Evolutionary conservation across 2,329 filamentous ascomycete genomes (phyloP).

Genomic region (Cytospora piceicola): DNA sequence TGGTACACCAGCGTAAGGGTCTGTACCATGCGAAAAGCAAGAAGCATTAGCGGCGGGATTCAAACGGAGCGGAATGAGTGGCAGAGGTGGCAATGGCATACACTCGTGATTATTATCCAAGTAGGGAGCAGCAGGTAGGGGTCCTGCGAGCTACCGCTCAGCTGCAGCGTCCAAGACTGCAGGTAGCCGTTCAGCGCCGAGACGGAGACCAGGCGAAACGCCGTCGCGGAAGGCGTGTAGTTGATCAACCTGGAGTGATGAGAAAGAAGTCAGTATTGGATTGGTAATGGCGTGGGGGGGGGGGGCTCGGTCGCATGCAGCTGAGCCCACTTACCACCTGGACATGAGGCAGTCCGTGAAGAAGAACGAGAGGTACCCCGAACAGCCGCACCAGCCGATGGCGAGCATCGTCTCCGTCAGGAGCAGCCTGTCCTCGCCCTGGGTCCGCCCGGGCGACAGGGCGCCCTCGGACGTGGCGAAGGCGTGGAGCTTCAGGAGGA

Average conservation of each 20-base stretch:
- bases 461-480: constrained; percentile 38
- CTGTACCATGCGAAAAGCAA: constrained; percentile 43
- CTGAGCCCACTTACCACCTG: constrained; percentile 62
- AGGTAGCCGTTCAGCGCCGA: constrained; percentile 76
- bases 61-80: background rate
- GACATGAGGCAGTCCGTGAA: constrained; percentile 87
- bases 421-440: constrained; percentile 52
- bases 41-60: background rate
- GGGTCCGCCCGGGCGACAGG: constrained; percentile 43
- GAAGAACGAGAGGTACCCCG: constrained; percentile 79
- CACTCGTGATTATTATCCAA: constrained; percentile 78
- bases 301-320: background rate
- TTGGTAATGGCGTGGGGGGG: constrained; percentile 5
- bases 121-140: constrained; percentile 73
- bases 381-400: constrained; percentile 77
- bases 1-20: constrained; percentile 77
- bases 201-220: constrained; percentile 77
- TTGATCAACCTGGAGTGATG: constrained; percentile 71
- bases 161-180: constrained; percentile 71
- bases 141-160: constrained; percentile 72
- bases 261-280: constrained; percentile 23
- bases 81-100: constrained; percentile 43
- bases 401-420: constrained; percentile 73
- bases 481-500: constrained; percentile 66
- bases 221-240: constrained; percentile 79